phyloP scores from a whole-genome alignment of 208 protist genomes.

The Lotmaria passim region DNA sequence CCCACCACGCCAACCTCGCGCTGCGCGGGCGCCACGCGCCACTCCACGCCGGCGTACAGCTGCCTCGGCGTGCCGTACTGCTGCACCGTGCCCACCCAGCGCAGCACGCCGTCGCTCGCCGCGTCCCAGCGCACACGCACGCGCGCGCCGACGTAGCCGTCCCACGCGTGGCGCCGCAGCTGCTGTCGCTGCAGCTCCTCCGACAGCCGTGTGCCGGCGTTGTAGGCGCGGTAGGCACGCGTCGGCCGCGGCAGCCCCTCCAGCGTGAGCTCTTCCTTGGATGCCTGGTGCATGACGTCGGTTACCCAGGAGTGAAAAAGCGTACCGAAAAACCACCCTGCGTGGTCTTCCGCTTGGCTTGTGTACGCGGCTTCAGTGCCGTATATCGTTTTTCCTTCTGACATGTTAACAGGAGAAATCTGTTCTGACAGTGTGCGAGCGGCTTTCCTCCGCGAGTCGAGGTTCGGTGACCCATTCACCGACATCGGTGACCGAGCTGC shows the following conservation, averaged over 20 bases:
- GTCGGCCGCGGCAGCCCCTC: slow-evolving; percentile 9
- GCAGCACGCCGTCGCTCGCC: slow-evolving; percentile 40
- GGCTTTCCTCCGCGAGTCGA: no score
- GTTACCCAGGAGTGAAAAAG: slow-evolving; percentile 47
- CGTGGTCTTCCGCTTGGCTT: slow-evolving; percentile 26
- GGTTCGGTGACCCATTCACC: no score
- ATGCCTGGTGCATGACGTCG: slow-evolving; percentile 30
- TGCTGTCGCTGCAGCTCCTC: slow-evolving; percentile 36
- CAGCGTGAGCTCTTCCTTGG: slow-evolving; percentile 7
- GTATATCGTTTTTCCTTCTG: background rate
- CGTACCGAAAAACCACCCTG: slow-evolving; percentile 14
- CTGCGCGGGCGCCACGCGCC: slow-evolving; percentile 38
- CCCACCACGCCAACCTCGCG: background rate
- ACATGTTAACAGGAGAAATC: no score
- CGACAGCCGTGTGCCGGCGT: slow-evolving; percentile 8
- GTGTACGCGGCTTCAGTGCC: slow-evolving; percentile 31
- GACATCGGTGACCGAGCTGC: no score
- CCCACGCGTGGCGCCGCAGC: slow-evolving; percentile 41
- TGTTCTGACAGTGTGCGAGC: no score
- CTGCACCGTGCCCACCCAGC: slow-evolving; percentile 57
- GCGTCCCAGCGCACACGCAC: slow-evolving; percentile 32
- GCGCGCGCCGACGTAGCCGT: slow-evolving; percentile 35
- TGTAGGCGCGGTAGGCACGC: slow-evolving; percentile 17
- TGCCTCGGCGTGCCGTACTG: slow-evolving; percentile 36
- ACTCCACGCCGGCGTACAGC: slow-evolving; percentile 66